A percentile compares a stretch with the other conserved stretches of the same genome.
phyloP scores from a whole-genome alignment of 345 rosid species.

The Garcia nutans region DNA sequence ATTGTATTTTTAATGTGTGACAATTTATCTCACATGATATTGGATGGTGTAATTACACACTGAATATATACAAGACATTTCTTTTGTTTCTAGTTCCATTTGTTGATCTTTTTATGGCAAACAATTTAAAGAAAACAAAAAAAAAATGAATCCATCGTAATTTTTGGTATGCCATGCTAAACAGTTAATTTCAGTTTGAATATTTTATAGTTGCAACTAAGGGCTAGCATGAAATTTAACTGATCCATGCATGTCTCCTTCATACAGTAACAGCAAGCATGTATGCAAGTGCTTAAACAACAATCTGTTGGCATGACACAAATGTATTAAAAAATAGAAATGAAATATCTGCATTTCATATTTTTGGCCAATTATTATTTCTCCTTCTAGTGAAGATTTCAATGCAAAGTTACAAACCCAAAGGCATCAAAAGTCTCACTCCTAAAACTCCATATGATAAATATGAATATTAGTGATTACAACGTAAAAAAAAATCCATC shows the following conservation, averaged over 20 bases:
- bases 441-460: background rate
- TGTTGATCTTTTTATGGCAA: too few species aligned
- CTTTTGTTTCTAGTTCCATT: background rate
- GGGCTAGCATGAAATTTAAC: background rate
- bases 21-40: background rate
- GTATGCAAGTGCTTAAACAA: background rate
- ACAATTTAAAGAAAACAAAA: too few species aligned
- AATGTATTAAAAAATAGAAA: too few species aligned
- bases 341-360: too few species aligned
- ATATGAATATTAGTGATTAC: background rate
- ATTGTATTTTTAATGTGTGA: background rate
- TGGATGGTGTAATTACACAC: background rate
- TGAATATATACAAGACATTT: background rate
- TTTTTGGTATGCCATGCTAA: too few species aligned
- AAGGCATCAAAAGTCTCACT: background rate
- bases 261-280: background rate
- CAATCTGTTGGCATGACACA: background rate
- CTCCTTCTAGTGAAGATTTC: too few species aligned
- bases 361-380: too few species aligned
- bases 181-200: too few species aligned
- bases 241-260: background rate
- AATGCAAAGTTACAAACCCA: too few species aligned
- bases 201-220: background rate
- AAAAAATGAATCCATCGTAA: too few species aligned
- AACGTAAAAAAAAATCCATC: background rate